Percentiles rank a stretch among this genome's conserved stretches.
phyloP scores from a whole-genome alignment of 805 yeast species.

The Ogataea parapolymorpha region DNA sequence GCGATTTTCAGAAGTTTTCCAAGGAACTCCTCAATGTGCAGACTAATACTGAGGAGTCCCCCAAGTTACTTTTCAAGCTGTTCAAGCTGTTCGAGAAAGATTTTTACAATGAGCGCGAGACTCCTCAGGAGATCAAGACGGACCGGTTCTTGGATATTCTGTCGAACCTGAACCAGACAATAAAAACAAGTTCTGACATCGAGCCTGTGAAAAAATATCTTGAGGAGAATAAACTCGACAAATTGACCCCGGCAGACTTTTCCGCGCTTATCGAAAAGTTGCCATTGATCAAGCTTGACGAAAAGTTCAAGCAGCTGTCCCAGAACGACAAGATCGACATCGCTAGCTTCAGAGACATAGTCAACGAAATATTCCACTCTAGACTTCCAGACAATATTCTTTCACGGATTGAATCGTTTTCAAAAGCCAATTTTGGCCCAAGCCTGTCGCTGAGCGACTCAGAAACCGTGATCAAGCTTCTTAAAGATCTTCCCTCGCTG shows the following conservation, averaged over 20 bases:
- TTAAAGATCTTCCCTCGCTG: constrained; percentile 34
- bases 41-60: constrained; percentile 43
- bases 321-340: constrained; percentile 17
- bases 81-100: constrained; percentile 45
- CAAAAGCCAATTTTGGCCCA: constrained; percentile 37
- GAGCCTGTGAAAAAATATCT: constrained; percentile 16
- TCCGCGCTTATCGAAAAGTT: constrained; percentile 23
- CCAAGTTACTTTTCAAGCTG: constrained; percentile 51
- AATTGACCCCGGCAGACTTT: constrained; percentile 19
- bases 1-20: constrained; percentile 76
- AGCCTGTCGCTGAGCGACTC: constrained; percentile 48
- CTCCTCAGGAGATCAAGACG: constrained; percentile 13
- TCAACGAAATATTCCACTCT: constrained; percentile 27
- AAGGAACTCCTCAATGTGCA: constrained; percentile 44
- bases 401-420: constrained; percentile 51
- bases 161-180: constrained; percentile 18
- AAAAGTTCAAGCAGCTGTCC: constrained; percentile 17
- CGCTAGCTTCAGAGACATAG: constrained; percentile 19
- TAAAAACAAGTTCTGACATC: constrained; percentile 18
- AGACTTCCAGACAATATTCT: constrained; percentile 47
- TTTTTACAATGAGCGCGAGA: constrained; percentile 14
- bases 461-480: constrained; percentile 43
- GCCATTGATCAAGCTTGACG: constrained; percentile 29
- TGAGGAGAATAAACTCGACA: constrained; percentile 10
- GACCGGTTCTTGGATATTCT: constrained; percentile 24